Base-by-base conservation (phyloP, 2,329 filamentous ascomycete species). In the Xylaria sp. region DNA sequence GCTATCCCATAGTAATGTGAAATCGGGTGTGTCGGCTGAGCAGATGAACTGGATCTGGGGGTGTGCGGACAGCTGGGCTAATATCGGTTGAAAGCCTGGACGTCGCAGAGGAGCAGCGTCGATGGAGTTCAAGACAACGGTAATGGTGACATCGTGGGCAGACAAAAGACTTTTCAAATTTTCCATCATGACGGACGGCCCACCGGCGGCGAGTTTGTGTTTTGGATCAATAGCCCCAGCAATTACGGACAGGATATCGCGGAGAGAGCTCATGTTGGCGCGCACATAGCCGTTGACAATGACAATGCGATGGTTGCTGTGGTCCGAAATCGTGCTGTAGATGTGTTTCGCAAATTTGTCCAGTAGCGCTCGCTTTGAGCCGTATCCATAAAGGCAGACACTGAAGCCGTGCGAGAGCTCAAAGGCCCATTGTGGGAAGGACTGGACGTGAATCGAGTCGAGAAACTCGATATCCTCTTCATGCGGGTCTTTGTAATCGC, bases 391-490 rank as follows among this genome's bases (percentile, higher is more conserved):
- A 0, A 98, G 82, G 78, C 96, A 97, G 61, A 98, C 84, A 76
- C 93, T 94, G 83, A 97, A 98, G 25, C 90, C 90, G 78, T 97
- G 90, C 5, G 90, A 86, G 18, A 98, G 86, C 82, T 99, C 96
- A 78, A 98, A 98, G 0, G 87, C 83, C 96, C 96, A 99, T 78
- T 98, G 96, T 1, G 91, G 88, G 78, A 97, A 98, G 0, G 92
- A 94, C 69, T 92, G 89, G 54, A 89, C 84, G 78, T 98, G 95
- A 25, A 97, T 82, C 7, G 89, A 86, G 73, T 92, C 86, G 31
- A 99, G 83, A 72, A 92, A 91, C 20, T 88, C 84, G 60, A 92
- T 88, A 72, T 97, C 92, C 2, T 85, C 81, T 41, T 84, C 83
- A 78, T 97, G 94, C 0, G 87, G 88, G 73, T 97, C 92, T 67